Percentiles rank a stretch among this genome's conserved stretches.
phyloP scores from a whole-genome alignment of 805 yeast genomes.

The Sporopachydermia quercuum region DNA sequence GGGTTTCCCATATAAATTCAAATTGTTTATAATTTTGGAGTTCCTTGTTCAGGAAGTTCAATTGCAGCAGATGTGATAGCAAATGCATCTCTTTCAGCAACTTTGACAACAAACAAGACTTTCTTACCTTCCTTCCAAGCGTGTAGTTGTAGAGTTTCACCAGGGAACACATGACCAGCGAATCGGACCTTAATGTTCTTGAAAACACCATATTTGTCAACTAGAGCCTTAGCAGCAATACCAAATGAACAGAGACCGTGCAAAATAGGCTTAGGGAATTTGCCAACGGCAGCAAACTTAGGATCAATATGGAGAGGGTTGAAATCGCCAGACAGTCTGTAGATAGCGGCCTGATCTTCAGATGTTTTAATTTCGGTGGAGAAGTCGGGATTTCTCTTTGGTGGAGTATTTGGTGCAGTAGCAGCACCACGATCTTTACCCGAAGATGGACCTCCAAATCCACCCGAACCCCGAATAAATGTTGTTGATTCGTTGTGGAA shows the following conservation, averaged over 20 bases:
- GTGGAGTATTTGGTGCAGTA: constrained; percentile 45
- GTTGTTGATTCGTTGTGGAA: constrained; percentile 75
- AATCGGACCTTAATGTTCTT: constrained; percentile 82
- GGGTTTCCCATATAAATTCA: too few relatives aligned
- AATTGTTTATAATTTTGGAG: constrained; percentile 18
- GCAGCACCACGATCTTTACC: constrained; percentile 48
- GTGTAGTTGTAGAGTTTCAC: constrained; percentile 64
- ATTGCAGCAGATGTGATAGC: constrained; percentile 85
- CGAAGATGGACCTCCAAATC: constrained; percentile 32
- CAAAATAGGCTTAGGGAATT: constrained; percentile 72
- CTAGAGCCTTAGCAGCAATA: constrained; percentile 56
- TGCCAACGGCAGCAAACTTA: constrained; percentile 71
- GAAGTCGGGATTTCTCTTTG: constrained; percentile 52
- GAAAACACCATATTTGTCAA: constrained; percentile 69
- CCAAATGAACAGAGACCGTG: constrained; percentile 91
- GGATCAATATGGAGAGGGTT: constrained; percentile 96
- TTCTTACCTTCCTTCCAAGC: constrained; percentile 75
- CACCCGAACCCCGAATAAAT: constrained; percentile 63
- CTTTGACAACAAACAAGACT: constrained; percentile 69
- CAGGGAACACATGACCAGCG: constrained; percentile 86
- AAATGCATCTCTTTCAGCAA: constrained; percentile 58
- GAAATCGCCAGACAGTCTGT: constrained; percentile 85
- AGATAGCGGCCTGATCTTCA: constrained; percentile 71
- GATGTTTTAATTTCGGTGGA: constrained; percentile 41
- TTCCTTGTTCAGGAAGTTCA: constrained; percentile 27